Conservation (phyloP, 2,329 filamentous ascomycete genomes). For the Xylaria sp. region DNA sequence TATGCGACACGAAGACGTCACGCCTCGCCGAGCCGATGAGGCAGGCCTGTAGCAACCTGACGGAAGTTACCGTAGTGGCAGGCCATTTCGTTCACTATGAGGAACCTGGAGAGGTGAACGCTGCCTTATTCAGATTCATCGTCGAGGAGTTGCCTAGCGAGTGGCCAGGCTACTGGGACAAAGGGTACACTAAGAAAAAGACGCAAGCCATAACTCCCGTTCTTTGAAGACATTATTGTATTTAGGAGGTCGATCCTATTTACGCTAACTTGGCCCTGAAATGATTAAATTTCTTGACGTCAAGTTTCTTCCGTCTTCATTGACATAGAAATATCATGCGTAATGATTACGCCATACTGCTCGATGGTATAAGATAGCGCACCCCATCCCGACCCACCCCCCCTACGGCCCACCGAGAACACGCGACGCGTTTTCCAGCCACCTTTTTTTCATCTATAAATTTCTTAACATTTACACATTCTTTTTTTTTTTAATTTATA, state of each 20-base stretch:
- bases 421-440: no score
- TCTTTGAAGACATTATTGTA: neutral
- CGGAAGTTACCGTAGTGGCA: conserved; percentile 49
- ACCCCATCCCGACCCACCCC: no score
- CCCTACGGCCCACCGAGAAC: no score
- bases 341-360: neutral
- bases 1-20: conserved; percentile 52
- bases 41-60: conserved; percentile 52
- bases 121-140: conserved; percentile 42
- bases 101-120: conserved; percentile 41
- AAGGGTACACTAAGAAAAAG: conserved; percentile 39
- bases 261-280: neutral
- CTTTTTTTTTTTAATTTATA: no score
- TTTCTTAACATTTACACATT: no score
- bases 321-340: neutral
- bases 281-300: no score
- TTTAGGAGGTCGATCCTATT: neutral
- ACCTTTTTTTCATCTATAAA: no score
- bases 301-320: neutral
- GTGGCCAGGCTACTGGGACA: conserved; percentile 40
- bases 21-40: conserved; percentile 52
- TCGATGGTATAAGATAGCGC: no score
- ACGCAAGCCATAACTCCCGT: conserved; percentile 1
- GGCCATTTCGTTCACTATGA: conserved; percentile 54
- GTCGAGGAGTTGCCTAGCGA: conserved; percentile 39